A percentile compares a stretch with the other conserved stretches of the same genome.
Conservation (phyloP, 495 filamentous ascomycete genomes). For the Hyphodiscus hymeniophilus region DNA sequence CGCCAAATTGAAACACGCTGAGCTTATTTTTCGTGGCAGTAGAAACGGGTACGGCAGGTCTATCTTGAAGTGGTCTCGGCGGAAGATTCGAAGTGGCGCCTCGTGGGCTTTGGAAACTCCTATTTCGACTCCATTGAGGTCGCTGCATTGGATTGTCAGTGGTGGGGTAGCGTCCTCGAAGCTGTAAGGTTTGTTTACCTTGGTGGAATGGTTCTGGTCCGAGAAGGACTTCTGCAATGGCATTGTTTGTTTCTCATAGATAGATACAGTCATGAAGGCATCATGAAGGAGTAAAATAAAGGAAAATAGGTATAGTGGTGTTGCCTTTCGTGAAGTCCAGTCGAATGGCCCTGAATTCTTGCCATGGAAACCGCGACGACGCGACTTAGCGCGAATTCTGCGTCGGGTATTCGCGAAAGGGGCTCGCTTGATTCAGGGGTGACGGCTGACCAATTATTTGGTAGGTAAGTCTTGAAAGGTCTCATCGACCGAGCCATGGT, state of each 20-base stretch:
- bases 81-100: slow-evolving; percentile 21
- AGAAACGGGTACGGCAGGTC: slow-evolving; percentile 32
- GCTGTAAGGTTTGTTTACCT: slow-evolving; percentile 2
- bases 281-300: not conserved
- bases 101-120: slow-evolving; percentile 30
- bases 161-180: not conserved
- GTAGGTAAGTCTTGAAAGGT: no score
- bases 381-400: no score
- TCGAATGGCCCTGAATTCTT: no score
- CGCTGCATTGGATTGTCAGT: slow-evolving; percentile 19
- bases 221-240: slow-evolving; percentile 45
- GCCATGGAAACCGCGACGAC: no score
- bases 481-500: no score
- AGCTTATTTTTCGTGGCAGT: slow-evolving; percentile 42
- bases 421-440: no score
- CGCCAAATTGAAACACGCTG: slow-evolving; percentile 35
- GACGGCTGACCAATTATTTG: no score
- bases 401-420: no score
- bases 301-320: not conserved
- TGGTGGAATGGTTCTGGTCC: slow-evolving; percentile 30
- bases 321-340: no score
- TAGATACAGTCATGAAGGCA: not conserved
- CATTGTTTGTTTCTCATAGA: slow-evolving; percentile 21
- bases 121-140: slow-evolving; percentile 40
- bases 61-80: slow-evolving; percentile 18